These are phyloP conservation scores for Globisporangium takayamanum DNA, from an alignment of 352 stramenopile genomes.

Conservation along the genomic window DNA sequence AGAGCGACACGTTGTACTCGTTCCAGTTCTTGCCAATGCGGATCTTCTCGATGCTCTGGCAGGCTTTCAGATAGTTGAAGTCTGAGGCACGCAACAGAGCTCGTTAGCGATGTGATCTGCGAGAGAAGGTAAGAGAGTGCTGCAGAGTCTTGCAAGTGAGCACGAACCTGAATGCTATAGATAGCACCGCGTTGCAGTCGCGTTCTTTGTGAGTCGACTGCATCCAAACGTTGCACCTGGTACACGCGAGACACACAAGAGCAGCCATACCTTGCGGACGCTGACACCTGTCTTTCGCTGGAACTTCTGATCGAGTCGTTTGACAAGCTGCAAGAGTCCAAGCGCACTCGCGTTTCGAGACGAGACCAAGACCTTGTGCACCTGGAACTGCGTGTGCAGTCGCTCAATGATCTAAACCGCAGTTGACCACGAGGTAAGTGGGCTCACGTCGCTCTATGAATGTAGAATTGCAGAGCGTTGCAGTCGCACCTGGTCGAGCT, in stretches of 20 bases:
- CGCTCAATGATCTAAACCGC: slow-evolving; percentile 40
- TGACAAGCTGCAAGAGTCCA: slow-evolving; percentile 61
- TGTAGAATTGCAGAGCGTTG: neutral
- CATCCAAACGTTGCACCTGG: neutral
- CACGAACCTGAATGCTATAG: slow-evolving; percentile 8
- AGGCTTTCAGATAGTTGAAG: slow-evolving; percentile 70
- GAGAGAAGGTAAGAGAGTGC: neutral
- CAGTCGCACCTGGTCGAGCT: slow-evolving; percentile 39
- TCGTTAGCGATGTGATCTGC: neutral
- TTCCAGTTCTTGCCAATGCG: slow-evolving; percentile 40
- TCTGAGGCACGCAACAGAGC: slow-evolving; percentile 26
- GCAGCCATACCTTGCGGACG: slow-evolving; percentile 49
- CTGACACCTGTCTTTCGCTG: slow-evolving; percentile 44
- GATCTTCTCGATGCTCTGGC: slow-evolving; percentile 58
- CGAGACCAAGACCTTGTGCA: slow-evolving; percentile 60
- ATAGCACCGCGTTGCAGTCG: neutral
- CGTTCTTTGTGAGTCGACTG: neutral
- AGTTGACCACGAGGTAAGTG: neutral
- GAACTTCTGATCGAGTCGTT: slow-evolving; percentile 43
- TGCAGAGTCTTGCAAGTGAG: neutral
- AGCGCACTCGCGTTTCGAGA: slow-evolving; percentile 57
- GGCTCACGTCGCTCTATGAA: neutral
- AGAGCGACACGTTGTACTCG: slow-evolving; percentile 17
- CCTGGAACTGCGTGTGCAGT: slow-evolving; percentile 64
- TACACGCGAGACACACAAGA: neutral